Evolutionary conservation across 2,329 filamentous ascomycete species (phyloP).

Genomic region (Penicillium sp.): DNA sequence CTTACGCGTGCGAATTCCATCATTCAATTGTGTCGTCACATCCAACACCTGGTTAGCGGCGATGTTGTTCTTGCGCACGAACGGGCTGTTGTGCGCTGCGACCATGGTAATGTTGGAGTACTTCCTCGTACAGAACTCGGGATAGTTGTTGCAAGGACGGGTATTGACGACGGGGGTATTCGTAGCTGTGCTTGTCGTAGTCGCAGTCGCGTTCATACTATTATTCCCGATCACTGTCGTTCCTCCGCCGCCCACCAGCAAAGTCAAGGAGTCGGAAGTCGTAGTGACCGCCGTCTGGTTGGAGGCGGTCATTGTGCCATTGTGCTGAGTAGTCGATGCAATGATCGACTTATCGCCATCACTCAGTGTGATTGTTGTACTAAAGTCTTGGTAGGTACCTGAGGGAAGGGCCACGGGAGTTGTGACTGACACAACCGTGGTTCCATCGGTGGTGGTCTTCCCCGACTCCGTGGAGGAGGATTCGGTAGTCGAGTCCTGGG

Average conservation of each 20-base stretch:
- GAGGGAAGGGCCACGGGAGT: constrained; percentile 36
- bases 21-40: constrained; percentile 71
- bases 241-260: constrained; percentile 42
- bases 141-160: constrained; percentile 74
- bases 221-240: constrained; percentile 50
- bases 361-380: constrained; percentile 36
- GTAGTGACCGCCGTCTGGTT: constrained; percentile 33
- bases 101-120: constrained; percentile 82
- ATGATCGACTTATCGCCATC: constrained; percentile 18
- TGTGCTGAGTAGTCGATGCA: constrained; percentile 25
- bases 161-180: constrained; percentile 60
- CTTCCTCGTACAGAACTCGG: constrained; percentile 72
- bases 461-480: background rate
- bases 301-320: constrained; percentile 28
- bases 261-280: constrained; percentile 39
- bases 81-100: constrained; percentile 78
- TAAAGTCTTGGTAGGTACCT: constrained; percentile 40
- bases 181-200: constrained; percentile 48
- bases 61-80: constrained; percentile 67
- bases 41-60: constrained; percentile 71
- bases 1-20: constrained; percentile 63
- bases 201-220: constrained; percentile 46
- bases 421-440: constrained; percentile 22
- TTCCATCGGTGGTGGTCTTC: constrained; percentile 22
- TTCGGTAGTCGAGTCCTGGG: constrained; percentile 8